phyloP scores from a whole-genome alignment of 805 yeast genomes.

The Myxozyma melibiosi region DNA sequence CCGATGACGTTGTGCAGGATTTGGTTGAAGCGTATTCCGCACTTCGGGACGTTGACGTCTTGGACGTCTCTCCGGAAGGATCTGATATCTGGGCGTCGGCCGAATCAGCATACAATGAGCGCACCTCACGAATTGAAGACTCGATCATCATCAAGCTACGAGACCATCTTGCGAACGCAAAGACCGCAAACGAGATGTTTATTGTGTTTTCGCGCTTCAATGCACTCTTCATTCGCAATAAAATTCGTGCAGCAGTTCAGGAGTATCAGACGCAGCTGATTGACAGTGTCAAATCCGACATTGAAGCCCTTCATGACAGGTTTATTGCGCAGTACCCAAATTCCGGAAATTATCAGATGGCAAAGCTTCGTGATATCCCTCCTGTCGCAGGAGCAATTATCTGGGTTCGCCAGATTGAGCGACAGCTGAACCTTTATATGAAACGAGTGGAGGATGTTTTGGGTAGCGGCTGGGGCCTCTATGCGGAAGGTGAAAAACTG shows the following conservation, averaged over 20 bases:
- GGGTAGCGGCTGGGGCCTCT: slow-evolving; percentile 62
- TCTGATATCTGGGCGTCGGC: slow-evolving; percentile 48
- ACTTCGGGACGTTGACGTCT: slow-evolving; percentile 44
- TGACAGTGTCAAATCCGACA: slow-evolving; percentile 52
- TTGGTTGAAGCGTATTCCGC: slow-evolving; percentile 49
- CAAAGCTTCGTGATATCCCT: slow-evolving; percentile 53
- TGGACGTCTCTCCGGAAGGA: slow-evolving; percentile 46
- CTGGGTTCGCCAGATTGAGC: slow-evolving; percentile 57
- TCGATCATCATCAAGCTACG: slow-evolving; percentile 49
- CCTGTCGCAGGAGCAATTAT: slow-evolving; percentile 50
- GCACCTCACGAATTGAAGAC: slow-evolving; percentile 51
- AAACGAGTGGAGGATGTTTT: slow-evolving; percentile 54
- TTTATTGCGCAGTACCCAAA: slow-evolving; percentile 43
- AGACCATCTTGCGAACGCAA: slow-evolving; percentile 45
- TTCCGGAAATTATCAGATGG: slow-evolving; percentile 42
- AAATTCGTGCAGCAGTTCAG: slow-evolving; percentile 59
- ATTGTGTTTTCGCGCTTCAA: slow-evolving; percentile 53
- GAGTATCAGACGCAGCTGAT: slow-evolving; percentile 60
- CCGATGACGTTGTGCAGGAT: slow-evolving; percentile 40
- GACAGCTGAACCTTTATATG: slow-evolving; percentile 48
- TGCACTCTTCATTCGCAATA: slow-evolving; percentile 54
- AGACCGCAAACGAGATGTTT: slow-evolving; percentile 54
- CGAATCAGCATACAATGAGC: slow-evolving; percentile 48
- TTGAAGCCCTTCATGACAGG: slow-evolving; percentile 48
- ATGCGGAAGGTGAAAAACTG: slow-evolving; percentile 69